Base-by-base conservation (phyloP, 2,329 filamentous ascomycete genomes). In the Arthrobotrys iridis region DNA sequence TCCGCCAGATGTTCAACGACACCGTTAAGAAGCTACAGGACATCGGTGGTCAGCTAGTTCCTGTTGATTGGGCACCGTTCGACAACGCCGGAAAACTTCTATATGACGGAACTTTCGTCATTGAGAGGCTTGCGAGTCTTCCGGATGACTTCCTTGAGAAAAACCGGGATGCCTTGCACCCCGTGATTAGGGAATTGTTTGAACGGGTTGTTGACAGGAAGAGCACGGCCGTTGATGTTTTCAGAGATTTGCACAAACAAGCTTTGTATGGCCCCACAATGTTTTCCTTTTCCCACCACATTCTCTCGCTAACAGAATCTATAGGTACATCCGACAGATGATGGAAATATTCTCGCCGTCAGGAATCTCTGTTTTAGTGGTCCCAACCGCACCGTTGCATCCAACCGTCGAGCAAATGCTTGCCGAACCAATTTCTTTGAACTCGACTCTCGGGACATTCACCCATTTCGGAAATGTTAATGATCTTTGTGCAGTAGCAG, bases 401-500 rank as follows among this genome's bases (percentile, higher is more conserved):
- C 84, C 83, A 40, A 87, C 84, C 0, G 83, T 88, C 2, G 82
- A 84, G 15, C 83, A 87, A 70, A 83, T 89, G 50, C 81, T 83
- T 0, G 80, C 80, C 1, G 85, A 87, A 43, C 87, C 87, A 0
- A 82, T 89, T 20, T 80, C 80, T 13, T 83, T 86, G 78, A 89
- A 89, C 77, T 85, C 85, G 2, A 80, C 83, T 2, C 79, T 88
- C 4, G 86, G 87, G 4, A 85, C 83, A 40, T 89, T 88, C 67
- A 88, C 87, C 0, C 87, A 88, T 78, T 88, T 86, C 78, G 88
- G 85, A 13, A 89, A 89, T 77, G 86, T 89, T 26, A 80, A 89
- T 15, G 87, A 89, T 79, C 83, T 88, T 77, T 85, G 84, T 40
- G 86, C 85, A 1, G 77, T 87, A 7, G 83, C 85, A 0, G 82